Evolutionary conservation across 495 filamentous ascomycete genomes (phyloP), one percentile per base, ranked within the genome.

Genomic region (Daldinia concentrica): DNA sequence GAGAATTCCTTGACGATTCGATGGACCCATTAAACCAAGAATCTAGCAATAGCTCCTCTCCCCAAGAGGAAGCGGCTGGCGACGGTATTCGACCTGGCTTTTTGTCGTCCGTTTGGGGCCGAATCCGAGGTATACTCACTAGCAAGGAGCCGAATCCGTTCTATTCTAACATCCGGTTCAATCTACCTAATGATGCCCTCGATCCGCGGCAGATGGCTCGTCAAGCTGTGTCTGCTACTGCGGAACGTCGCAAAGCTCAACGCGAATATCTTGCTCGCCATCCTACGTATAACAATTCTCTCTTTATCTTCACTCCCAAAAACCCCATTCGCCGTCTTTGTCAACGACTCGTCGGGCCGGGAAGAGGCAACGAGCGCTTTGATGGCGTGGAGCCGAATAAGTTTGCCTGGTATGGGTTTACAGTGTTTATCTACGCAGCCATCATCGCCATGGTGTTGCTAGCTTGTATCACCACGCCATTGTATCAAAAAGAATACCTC

Each of bases 391-490:
- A 91, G 62, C 95, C 95, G 2, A 93, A 95, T 71, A 93, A 91
- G 65, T 88, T 90, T 2, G 82, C 96, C 12, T 98, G 96, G 93
- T 97, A 96, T 76, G 81, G 87, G 5, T 98, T 99, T 77, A 98
- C 96, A 1, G 92, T 91, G 8, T 90, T 99, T 62, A 92, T 98
- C 68, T 99, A 99, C 74, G 90, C 90, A 7, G 91, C 93, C 30
- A 98, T 99, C 64, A 92, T 98, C 54, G 92, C 93, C 50, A 98
- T 99, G 95, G 95, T 99, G 17, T 75, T 98, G 34, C 87, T 99
- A 51, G 95, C 95, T 36, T 98, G 95, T 74, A 83, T 98, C 62
- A 97, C 95, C 9, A 99, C 95, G 3, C 95, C 95, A 1, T 82
- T 98, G 17, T 98, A 94, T 75, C 95, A 98, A 74, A 91, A 90